A percentile compares a stretch with the other conserved stretches of the same genome.
Evolutionary conservation across 306 rosid genomes (phyloP).

Genomic region (Purshia tridentata): DNA sequence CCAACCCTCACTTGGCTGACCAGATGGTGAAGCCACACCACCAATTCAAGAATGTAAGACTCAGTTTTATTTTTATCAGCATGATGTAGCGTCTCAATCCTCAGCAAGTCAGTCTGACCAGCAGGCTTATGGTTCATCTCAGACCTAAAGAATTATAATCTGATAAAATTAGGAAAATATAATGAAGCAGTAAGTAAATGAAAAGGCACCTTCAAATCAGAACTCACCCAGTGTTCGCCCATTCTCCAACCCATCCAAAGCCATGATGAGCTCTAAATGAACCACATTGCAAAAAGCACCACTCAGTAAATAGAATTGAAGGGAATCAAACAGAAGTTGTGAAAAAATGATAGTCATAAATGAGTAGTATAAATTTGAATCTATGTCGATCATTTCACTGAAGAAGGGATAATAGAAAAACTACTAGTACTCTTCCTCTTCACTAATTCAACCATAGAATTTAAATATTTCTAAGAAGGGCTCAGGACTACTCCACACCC

Average conservation of each 20-base stretch:
- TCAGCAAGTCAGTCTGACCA: slow-evolving; percentile 71
- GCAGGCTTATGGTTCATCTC: slow-evolving; percentile 67
- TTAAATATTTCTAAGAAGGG: too few relatives aligned
- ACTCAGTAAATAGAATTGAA: not conserved
- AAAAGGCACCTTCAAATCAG: slow-evolving; percentile 6
- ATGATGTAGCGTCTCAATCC: slow-evolving; percentile 91
- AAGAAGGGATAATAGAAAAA: not conserved
- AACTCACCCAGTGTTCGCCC: slow-evolving; percentile 97
- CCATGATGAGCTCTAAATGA: slow-evolving; percentile 87
- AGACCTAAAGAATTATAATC: slow-evolving; percentile 50
- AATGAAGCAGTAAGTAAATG: slow-evolving; percentile 1
- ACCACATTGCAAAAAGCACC: slow-evolving; percentile 2
- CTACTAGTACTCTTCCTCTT: not conserved
- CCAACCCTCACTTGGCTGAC: slow-evolving; percentile 69
- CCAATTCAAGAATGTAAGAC: slow-evolving; percentile 76
- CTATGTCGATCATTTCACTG: not conserved
- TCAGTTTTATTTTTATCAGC: slow-evolving; percentile 87
- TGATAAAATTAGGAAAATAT: slow-evolving; percentile 16
- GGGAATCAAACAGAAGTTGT: not conserved
- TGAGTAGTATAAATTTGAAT: not conserved
- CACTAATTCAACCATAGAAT: not conserved
- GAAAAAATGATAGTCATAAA: not conserved
- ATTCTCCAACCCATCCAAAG: slow-evolving; percentile 99
- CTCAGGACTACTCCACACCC: too few relatives aligned
- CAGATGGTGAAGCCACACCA: slow-evolving; percentile 90